Percentiles rank a stretch among this genome's conserved stretches.
Evolutionary conservation across 768 basidiomycete genomes (phyloP).

Genomic region (Rhodocollybia butyracea): DNA sequence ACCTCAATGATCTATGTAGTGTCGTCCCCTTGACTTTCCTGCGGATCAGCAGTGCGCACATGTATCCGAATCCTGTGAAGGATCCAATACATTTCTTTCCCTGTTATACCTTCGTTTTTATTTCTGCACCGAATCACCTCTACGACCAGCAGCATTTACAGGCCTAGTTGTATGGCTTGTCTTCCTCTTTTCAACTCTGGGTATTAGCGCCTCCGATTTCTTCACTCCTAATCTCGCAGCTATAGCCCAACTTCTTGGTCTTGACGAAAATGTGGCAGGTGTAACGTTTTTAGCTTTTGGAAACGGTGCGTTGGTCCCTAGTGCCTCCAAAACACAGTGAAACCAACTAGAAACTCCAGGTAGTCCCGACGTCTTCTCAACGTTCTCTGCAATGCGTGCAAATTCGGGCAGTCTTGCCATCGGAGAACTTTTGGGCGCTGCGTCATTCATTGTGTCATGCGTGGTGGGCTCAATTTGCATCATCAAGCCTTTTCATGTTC

Average conservation of each 20-base stretch:
- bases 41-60: slow-evolving; percentile 59
- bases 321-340: too few species aligned
- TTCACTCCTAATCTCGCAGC: slow-evolving; percentile 96
- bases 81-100: slow-evolving; percentile 61
- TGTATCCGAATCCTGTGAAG: slow-evolving; percentile 54
- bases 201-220: slow-evolving; percentile 94
- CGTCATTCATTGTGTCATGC: slow-evolving; percentile 92
- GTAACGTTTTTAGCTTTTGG: slow-evolving; percentile 97
- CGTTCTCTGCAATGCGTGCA: slow-evolving; percentile 87
- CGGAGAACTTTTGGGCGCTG: slow-evolving; percentile 93
- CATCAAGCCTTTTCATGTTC: slow-evolving; percentile 90
- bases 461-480: slow-evolving; percentile 98
- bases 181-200: slow-evolving; percentile 94
- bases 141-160: slow-evolving; percentile 59
- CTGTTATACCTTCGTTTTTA: slow-evolving; percentile 68
- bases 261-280: slow-evolving; percentile 92
- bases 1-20: slow-evolving; percentile 36
- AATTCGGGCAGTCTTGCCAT: slow-evolving; percentile 87
- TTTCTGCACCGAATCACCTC: slow-evolving; percentile 57
- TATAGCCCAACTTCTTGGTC: slow-evolving; percentile 77
- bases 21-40: slow-evolving; percentile 59
- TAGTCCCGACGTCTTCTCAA: slow-evolving; percentile 94
- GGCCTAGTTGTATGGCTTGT: slow-evolving; percentile 74
- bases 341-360: too few species aligned
- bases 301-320: too few species aligned